Evolutionary conservation across 1,284 basidiomycete genomes (phyloP), one percentile per base, ranked within the genome.

Genomic region (Stereum hirsutum): DNA sequence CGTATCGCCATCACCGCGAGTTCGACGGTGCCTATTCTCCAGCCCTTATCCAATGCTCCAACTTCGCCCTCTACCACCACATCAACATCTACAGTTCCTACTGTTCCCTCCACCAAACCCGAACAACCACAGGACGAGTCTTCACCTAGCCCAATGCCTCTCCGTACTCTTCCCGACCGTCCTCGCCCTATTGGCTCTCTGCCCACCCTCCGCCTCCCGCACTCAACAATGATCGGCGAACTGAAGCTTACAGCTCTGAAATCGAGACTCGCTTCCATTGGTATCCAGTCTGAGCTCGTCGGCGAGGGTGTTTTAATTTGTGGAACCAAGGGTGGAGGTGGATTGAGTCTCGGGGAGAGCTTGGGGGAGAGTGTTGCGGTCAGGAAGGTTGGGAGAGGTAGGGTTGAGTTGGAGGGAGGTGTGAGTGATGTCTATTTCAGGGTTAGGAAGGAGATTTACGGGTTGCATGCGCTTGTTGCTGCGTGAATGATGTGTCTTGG

Each of bases 301-400:
- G 93, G 93, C 17, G 92, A 96, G 63, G 94, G 94, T 69, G 85
- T 95, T 6, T 70, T 98, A n/a, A 76, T 98, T 15, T 98, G 93
- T 57, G 90, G 90, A 6, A 72, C 70, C 5, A 73, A 72, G n/a
- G 70, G 72, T 20, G 73, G 69, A 52, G 63, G 64, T 42, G 65
- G 66, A 37, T 61, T 63, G 11, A 59, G 65, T 25, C 60, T 68
- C 14, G 23, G 24, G 7, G 73, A 75, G 33, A 58, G 70, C 14
- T 63, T 78, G n/a, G 79, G 77, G 39, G 81, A 87, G 45, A 74
- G 84, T 2, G 91, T 96, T 1, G 84, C 90, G 0, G 92, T 98
- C 26, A 72, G 83, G 52, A 98, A 98, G 69, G 75, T 81, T 15
- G 88, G 73, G 2, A 75, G 82, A 53, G 91, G 90, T 1, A 77